Evolutionary conservation across 768 basidiomycete species (phyloP), one percentile per base, ranked within the genome.

Genomic region (Termitomyces sp.): DNA sequence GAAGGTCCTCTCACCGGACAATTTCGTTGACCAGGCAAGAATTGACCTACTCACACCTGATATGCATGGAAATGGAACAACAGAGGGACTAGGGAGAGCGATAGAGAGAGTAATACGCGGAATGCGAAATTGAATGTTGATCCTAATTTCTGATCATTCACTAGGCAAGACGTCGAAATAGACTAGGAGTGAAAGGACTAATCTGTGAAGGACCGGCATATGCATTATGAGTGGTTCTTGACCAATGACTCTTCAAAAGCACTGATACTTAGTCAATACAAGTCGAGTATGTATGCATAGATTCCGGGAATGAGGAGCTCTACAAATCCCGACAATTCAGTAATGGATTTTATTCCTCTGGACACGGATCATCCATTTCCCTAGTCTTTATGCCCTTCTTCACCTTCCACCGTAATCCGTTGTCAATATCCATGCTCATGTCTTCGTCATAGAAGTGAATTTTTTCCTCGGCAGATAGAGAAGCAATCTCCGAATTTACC

Each of bases 61-160:
- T 62, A 75, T 75, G 74, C 65, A 68, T 32, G 73, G 74, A 33
- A 71, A 66, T 13, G 74, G 72, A 8, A 74, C 73, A 14, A 75
- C 74, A n/a, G 68, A 75, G 46, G 70, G 65, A 9, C 53, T 73
- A 43, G 73, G 73, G 30, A 55, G 32, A 4, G 74, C 68, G 3
- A 73, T 75, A 46, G 72, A 72, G 57, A 61, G 66, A 16, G 69
- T 65, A 44, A 68, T 67, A 50, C 55, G 36, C 14, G 42, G 34
- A 22, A 36, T 16, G 5, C 32, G 8, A 8, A 27, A 46, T 5
- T 46, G 26, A 26, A 46, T 4, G 26, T 10, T 5, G 26, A 14
- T 46, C 16, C 12, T 44, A 20, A 44, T 3, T 16, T 43, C 18
- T 43, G 39, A 40, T 3, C 39, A 12, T 40, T 40, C 13, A 30